Base-by-base conservation (phyloP, 2,329 filamentous ascomycete genomes). In the Calonectria crousiana region DNA sequence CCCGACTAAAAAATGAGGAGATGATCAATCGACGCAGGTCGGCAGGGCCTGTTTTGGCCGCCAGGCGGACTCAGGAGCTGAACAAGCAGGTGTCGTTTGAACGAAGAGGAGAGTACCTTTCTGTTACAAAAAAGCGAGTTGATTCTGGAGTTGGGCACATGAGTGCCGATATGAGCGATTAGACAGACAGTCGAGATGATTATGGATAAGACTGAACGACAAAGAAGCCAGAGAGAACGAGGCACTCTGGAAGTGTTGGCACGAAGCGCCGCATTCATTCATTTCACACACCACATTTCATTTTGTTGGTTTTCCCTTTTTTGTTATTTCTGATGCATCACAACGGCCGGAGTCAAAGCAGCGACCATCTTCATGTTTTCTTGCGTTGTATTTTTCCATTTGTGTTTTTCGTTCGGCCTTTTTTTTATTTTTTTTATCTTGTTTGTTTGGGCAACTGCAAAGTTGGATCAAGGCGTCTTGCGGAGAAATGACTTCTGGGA, bases 121-220 rank as follows among this genome's bases (percentile, higher is more conserved):
- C 74, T n/a, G 71, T 77, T 4, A 75, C 52, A 36, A 84, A 83
- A 76, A 82, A 82, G 73, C 78, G 82, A 28, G 81, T 82, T 18
- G 84, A 85, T 69, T 84, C 83, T 34, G 83, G 83, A 0, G 77
- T 84, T 26, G 84, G 81, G 1, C 80, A 81, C 36, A 78, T 83
- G 68, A 84, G 82, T 66, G 76, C 76, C 8, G 81, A 82, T 16
- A 81, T 80, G 11, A 76, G 73, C 16, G 79, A 80, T 66, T 73
- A 74, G n/a, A 62, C 23, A 74, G n/a, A 62, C 23, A 62, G 67
- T n/a, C 34, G 34, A 69, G 44, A 69, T 52, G 51, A 73, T 47
- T 69, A 72, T 8, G 73, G 47, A 66, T 73, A 52, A 66, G 28
- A 47, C 38, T 26, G 41, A 51, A n/a, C 41, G 68, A 65, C 26